These are phyloP conservation scores for Hericium coralloides DNA, from an alignment of 768 basidiomycete genomes.

Conservation along the genomic window DNA sequence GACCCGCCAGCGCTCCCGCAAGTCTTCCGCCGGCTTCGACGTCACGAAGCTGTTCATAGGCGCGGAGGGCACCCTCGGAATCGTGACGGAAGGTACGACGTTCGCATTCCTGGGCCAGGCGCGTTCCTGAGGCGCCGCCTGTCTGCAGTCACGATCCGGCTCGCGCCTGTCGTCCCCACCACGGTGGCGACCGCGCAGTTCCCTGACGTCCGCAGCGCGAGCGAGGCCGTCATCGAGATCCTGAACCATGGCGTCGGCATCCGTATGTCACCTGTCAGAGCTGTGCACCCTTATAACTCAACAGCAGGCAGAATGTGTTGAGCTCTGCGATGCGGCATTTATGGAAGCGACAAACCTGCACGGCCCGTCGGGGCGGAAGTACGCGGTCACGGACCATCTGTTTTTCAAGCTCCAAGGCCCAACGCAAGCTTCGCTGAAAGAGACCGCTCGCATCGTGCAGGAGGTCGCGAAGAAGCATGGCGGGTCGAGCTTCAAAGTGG, in stretches of 20 bases:
- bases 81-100: slow-evolving; percentile 69
- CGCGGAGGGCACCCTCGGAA: slow-evolving; percentile 75
- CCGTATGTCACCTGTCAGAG: slow-evolving; percentile 36
- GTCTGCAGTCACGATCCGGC: slow-evolving; percentile 58
- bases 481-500: slow-evolving; percentile 58
- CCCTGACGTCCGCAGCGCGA: slow-evolving; percentile 63
- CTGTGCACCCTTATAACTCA: background rate
- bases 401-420: slow-evolving; percentile 87
- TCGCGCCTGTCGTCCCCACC: slow-evolving; percentile 76
- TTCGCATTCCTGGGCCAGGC: background rate
- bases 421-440: slow-evolving; percentile 45
- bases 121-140: background rate
- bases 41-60: slow-evolving; percentile 81
- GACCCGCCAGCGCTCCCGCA: slow-evolving; percentile 68
- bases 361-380: slow-evolving; percentile 29
- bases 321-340: slow-evolving; percentile 66
- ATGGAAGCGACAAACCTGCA: slow-evolving; percentile 54
- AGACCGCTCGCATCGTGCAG: slow-evolving; percentile 52
- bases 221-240: slow-evolving; percentile 65
- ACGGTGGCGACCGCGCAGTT: slow-evolving; percentile 80
- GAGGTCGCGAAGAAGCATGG: slow-evolving; percentile 55
- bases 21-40: slow-evolving; percentile 86
- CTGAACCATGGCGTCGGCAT: slow-evolving; percentile 66
- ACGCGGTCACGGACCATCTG: slow-evolving; percentile 42
- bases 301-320: slow-evolving; percentile 59